Conservation (phyloP, 1,284 basidiomycete species). For the Peniophora sp. region DNA sequence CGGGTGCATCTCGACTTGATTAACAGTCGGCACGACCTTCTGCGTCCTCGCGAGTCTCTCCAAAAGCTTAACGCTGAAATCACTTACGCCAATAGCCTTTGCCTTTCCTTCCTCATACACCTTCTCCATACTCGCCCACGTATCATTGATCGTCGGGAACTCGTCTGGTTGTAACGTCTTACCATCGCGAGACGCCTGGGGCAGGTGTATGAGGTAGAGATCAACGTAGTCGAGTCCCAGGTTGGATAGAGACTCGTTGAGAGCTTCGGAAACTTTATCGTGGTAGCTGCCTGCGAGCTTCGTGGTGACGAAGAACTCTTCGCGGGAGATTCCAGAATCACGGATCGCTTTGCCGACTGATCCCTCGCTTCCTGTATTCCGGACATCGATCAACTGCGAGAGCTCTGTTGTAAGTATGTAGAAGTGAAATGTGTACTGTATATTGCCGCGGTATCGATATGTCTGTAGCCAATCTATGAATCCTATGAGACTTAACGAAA, state of each 20-base stretch:
- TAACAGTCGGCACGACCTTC: constrained; percentile 1
- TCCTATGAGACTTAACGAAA: neutral
- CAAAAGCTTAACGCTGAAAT: constrained; percentile 37
- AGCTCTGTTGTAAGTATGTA: too few species aligned
- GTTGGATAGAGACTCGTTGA: constrained; percentile 47
- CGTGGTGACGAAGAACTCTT: constrained; percentile 43
- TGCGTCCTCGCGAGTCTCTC: constrained; percentile 22
- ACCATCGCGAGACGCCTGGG: constrained; percentile 9
- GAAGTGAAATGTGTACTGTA: constrained; percentile 3
- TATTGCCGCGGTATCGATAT: constrained; percentile 1
- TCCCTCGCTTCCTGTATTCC: constrained; percentile 31
- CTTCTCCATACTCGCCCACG: constrained; percentile 56
- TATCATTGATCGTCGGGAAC: constrained; percentile 39
- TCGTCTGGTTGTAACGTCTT: constrained; percentile 29
- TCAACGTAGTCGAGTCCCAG: constrained; percentile 62
- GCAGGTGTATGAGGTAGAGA: constrained; percentile 67
- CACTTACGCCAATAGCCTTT: constrained; percentile 41
- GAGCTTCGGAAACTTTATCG: constrained; percentile 39
- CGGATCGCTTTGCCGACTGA: constrained; percentile 42
- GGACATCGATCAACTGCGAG: neutral
- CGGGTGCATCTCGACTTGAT: constrained; percentile 28
- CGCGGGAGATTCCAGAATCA: constrained; percentile 34
- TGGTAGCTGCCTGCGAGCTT: constrained; percentile 33
- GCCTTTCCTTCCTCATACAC: constrained; percentile 34
- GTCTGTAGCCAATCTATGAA: neutral